phyloP scores from a whole-genome alignment of 805 yeast species.

The Kazachstania taianensis region DNA sequence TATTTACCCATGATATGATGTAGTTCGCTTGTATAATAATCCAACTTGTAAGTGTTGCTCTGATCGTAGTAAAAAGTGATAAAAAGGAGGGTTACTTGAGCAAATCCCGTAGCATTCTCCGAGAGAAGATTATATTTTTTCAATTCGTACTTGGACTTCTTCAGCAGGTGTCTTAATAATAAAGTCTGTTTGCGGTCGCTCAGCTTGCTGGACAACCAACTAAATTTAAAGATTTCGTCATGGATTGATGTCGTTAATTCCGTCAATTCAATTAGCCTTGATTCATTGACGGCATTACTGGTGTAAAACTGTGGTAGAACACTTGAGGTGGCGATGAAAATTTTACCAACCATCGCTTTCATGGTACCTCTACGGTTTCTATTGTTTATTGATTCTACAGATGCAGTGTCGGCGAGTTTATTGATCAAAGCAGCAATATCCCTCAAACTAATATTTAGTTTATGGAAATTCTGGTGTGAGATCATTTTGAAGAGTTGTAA shows the following conservation, averaged over 20 bases:
- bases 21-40: constrained; percentile 38
- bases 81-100: constrained; percentile 48
- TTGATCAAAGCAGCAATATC: constrained; percentile 8
- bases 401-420: constrained; percentile 1
- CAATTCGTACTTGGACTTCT: constrained; percentile 31
- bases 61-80: constrained; percentile 33
- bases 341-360: constrained; percentile 17
- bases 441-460: constrained; percentile 1
- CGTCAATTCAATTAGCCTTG: constrained; percentile 13
- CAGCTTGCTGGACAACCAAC: constrained; percentile 26
- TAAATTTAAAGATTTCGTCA: constrained; percentile 20
- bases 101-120: constrained; percentile 72
- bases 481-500: constrained; percentile 12
- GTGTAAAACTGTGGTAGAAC: constrained; percentile 8
- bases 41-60: constrained; percentile 34
- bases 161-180: constrained; percentile 19
- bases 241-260: constrained; percentile 8
- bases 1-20: constrained; percentile 62
- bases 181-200: constrained; percentile 15
- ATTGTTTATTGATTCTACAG: no score
- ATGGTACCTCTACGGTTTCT: no score
- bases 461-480: constrained; percentile 3
- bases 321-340: constrained; percentile 14
- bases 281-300: constrained; percentile 11
- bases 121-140: constrained; percentile 53